A percentile compares a stretch with the other conserved stretches of the same genome.
phyloP scores from a whole-genome alignment of 305 asterid genomes.

The Solanum aculeatissimum region DNA sequence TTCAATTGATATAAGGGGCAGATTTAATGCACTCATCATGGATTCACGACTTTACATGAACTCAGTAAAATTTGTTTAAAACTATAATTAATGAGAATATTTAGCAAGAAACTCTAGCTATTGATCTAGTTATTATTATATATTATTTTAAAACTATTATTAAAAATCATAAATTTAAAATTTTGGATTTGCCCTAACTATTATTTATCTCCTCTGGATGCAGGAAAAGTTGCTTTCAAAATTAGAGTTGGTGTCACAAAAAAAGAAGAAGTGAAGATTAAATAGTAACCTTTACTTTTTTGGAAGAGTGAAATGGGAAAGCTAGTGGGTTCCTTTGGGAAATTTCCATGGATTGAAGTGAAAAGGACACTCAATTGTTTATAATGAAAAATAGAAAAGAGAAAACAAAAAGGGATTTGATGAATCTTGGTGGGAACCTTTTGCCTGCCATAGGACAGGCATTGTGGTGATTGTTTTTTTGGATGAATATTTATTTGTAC shows the following conservation, averaged over 20 bases:
- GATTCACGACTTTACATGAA: background rate
- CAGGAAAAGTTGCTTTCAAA: background rate
- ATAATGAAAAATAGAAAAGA: background rate
- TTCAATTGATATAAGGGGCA: background rate
- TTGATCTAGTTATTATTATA: background rate
- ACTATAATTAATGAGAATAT: background rate
- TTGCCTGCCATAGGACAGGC: background rate
- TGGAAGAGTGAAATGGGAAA: constrained; percentile 5
- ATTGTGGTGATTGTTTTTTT: background rate
- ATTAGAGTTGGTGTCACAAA: background rate
- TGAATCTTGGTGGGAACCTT: constrained; percentile 37
- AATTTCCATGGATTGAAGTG: constrained; percentile 15
- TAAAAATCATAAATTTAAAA: background rate
- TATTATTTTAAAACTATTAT: background rate
- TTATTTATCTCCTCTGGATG: background rate
- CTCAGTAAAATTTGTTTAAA: background rate
- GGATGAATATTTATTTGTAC: background rate
- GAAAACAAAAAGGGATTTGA: constrained; percentile 11
- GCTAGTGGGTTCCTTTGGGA: background rate
- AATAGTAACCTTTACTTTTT: background rate
- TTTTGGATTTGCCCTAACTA: background rate
- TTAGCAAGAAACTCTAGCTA: background rate
- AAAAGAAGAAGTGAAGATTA: background rate
- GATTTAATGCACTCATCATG: background rate
- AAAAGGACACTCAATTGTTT: constrained; percentile 6